These are phyloP conservation scores for Pholiota microspora DNA, from an alignment of 768 basidiomycete species.

Conservation along the genomic window DNA sequence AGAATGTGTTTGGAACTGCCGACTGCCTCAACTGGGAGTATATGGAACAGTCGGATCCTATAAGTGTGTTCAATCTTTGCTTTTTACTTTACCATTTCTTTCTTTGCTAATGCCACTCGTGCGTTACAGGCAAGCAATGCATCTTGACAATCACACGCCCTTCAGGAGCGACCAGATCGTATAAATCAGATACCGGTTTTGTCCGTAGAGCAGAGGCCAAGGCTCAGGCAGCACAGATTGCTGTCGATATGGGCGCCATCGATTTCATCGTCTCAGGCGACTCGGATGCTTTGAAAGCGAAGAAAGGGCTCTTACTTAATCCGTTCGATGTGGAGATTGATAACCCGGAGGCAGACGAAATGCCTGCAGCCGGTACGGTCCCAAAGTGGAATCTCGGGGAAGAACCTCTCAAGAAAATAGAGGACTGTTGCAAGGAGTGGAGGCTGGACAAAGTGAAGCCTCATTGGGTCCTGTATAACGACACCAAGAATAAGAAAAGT, in stretches of 20 bases:
- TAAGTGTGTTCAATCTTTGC: slow-evolving; percentile 34
- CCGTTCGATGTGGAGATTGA: slow-evolving; percentile 26
- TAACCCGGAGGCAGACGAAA: slow-evolving; percentile 16
- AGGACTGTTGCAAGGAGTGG: slow-evolving; percentile 54
- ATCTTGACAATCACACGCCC: slow-evolving; percentile 61
- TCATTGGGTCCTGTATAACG: slow-evolving; percentile 50
- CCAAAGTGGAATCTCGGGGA: slow-evolving; percentile 18
- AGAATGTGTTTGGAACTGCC: slow-evolving; percentile 37
- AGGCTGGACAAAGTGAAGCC: slow-evolving; percentile 48
- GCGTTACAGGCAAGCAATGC: slow-evolving; percentile 50
- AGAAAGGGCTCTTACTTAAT: slow-evolving; percentile 33
- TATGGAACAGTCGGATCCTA: slow-evolving; percentile 34
- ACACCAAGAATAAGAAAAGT: slow-evolving; percentile 44
- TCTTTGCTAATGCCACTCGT: neutral
- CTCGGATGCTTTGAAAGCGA: slow-evolving; percentile 30
- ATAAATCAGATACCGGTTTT: slow-evolving; percentile 47
- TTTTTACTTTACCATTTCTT: neutral
- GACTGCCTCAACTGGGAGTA: slow-evolving; percentile 47
- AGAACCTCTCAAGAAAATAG: slow-evolving; percentile 40
- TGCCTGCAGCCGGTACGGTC: slow-evolving; percentile 3
- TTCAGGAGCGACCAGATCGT: slow-evolving; percentile 47
- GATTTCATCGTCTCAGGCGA: slow-evolving; percentile 54
- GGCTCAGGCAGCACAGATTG: slow-evolving; percentile 46
- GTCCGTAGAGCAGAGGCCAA: slow-evolving; percentile 53
- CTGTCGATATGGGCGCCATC: slow-evolving; percentile 58